Base-by-base conservation (phyloP, 495 filamentous ascomycete genomes). In the Penicillium malachiteum region DNA sequence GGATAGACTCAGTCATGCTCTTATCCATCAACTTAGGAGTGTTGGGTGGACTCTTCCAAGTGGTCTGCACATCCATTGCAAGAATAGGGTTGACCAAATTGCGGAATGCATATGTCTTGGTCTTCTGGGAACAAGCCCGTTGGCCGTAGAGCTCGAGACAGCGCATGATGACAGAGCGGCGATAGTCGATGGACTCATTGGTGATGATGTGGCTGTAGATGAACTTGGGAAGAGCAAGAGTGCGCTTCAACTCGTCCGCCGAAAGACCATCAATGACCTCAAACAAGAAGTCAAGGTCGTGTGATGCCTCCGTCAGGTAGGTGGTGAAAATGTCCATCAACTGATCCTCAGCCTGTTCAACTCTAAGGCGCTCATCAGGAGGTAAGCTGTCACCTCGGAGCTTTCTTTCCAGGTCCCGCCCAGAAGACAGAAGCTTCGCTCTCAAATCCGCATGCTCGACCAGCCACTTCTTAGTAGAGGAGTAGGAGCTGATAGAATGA, bases 61-160 rank as follows among this genome's bases (percentile, higher is more conserved):
- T 71, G n/a, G 54, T 54, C 81, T 90, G 90, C 43, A 96, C 87
- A 71, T 99, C 95, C 91, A 95, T 96, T 3, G 94, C 93, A 44
- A 99, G 84, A 40, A 97, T 95, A 0, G 95, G 94, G 65, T 99
- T 99, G 48, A 97, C 90, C 21, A 99, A 78, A 60, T 96, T 83
- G 57, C 88, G 90, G 63, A 97, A 91, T 8, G 91, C 82, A 67
- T 96, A 99, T 31, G 91, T 92, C 69, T 97, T 97, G 38, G 87
- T 89, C 75, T 87, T 89, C 67, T 97, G 92, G 0, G 87, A 84
- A 10, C 88, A 87, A 43, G 76, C 82, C 49, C 86, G 87, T 21
- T 85, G 83, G 30, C 89, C 85, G 66, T 96, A 98, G 2, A 95
- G 78, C 42, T 97, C 92, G 33, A 97, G 83, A 62, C 90, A 96